Evolutionary conservation across 129 eudicot species (phyloP).

Genomic region (Sambucus nigra): DNA sequence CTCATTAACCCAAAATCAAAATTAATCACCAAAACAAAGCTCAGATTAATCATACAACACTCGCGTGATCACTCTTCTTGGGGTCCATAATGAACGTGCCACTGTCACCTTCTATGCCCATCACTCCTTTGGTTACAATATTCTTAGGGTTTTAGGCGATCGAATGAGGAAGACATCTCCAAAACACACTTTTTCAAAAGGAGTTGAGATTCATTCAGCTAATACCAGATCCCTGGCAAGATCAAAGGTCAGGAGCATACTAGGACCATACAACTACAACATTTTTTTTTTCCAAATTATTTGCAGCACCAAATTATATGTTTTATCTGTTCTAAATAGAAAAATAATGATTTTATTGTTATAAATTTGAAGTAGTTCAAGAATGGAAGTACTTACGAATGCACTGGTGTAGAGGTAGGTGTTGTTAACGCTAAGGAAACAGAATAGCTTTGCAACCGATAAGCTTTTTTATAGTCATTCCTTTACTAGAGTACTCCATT

Average conservation of each 20-base stretch:
- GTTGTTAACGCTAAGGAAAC: constrained; percentile 45
- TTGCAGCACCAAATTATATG: not conserved
- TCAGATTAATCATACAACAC: constrained; percentile 35
- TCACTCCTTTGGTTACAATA: constrained; percentile 40
- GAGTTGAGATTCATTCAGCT: constrained; percentile 44
- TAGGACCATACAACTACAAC: constrained; percentile 64
- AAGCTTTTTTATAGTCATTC: constrained; percentile 35
- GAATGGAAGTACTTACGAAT: constrained; percentile 26
- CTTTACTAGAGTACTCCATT: constrained; percentile 32
- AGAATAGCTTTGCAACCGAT: constrained; percentile 31
- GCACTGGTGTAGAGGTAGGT: constrained; percentile 37
- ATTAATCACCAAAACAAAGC: no score
- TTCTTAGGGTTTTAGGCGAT: constrained; percentile 53
- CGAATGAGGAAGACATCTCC: constrained; percentile 52
- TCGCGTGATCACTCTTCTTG: constrained; percentile 30
- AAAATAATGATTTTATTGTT: not conserved
- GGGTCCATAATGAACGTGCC: constrained; percentile 52
- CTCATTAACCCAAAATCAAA: not conserved
- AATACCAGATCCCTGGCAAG: constrained; percentile 37
- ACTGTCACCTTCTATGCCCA: constrained; percentile 54
- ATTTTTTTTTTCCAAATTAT: not conserved
- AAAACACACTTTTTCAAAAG: constrained; percentile 38
- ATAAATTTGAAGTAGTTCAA: not conserved
- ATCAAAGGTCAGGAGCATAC: constrained; percentile 85
- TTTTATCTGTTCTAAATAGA: not conserved